These are phyloP conservation scores for Chlamydomonas incerta DNA, from an alignment of 139 green algal species.

Conservation along the genomic window DNA sequence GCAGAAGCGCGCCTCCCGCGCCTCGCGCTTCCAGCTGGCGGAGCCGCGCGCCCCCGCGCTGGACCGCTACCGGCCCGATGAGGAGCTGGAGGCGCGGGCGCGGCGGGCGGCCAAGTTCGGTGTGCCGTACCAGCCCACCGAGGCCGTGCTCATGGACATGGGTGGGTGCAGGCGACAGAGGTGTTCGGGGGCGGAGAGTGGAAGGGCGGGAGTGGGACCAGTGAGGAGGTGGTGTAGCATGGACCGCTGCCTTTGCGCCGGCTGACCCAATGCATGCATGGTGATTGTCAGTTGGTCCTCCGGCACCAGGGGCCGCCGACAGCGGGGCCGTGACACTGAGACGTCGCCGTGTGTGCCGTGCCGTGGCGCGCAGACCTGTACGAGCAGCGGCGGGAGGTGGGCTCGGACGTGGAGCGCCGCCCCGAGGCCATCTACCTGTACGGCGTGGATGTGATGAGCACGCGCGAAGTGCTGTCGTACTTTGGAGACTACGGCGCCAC, in stretches of 20 bases:
- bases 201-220: not conserved
- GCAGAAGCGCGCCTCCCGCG: slow-evolving; percentile 66
- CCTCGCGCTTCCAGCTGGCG: slow-evolving; percentile 48
- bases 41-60: not conserved
- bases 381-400: slow-evolving; percentile 69
- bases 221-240: not conserved
- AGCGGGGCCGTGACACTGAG: too few relatives aligned
- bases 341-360: too few relatives aligned
- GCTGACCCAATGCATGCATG: too few relatives aligned
- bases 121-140: slow-evolving; percentile 63
- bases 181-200: not conserved
- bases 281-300: too few relatives aligned
- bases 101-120: slow-evolving; percentile 78
- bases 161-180: slow-evolving; percentile 45
- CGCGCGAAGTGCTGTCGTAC: slow-evolving; percentile 61
- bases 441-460: slow-evolving; percentile 90
- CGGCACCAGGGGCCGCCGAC: too few relatives aligned
- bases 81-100: slow-evolving; percentile 65
- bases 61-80: slow-evolving; percentile 26
- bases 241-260: too few relatives aligned
- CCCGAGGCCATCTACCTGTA: slow-evolving; percentile 72
- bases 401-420: slow-evolving; percentile 51
- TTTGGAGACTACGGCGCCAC: slow-evolving; percentile 81
- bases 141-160: slow-evolving; percentile 74
- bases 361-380: slow-evolving; percentile 61